Evolutionary conservation across 2,329 filamentous ascomycete species (phyloP), one percentile per base, ranked within the genome.

Genomic region (Diaporthe nobilis): DNA sequence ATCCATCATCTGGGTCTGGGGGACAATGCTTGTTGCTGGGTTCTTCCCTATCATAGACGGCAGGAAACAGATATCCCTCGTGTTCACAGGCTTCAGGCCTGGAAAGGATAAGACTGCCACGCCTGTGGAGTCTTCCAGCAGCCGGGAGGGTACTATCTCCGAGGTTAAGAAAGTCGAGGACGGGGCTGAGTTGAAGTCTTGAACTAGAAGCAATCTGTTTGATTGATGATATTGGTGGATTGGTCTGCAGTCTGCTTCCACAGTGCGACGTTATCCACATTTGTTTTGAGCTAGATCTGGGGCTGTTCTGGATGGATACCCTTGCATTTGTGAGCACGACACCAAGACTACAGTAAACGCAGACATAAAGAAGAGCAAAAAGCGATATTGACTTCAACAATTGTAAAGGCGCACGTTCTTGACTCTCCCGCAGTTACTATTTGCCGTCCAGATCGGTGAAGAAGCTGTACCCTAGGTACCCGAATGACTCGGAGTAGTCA

Each of bases 1-100:
- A 0, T 84, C 85, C 0, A 87, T 90, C 22, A 86, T 90, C 42
- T 90, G 88, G 88, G 83, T 89, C 4, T 90, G 88, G 88, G 79
- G 82, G 0, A 89, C 88, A 0, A 84, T 89, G 83, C 80, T 90
- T 0, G 80, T 89, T 20, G 85, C 86, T 0, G 87, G 85, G 0
- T 86, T 90, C 63, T 90, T 86, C 74, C 88, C 88, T 0, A 82
- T 90, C 2, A 79, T 88, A 8, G 87, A 90, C 75, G 88, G 88
- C 0, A 84, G 85, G 17, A 74, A 74, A 25, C 84, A 84, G 67
- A 81, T 85, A 15, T 12, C 72, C 60, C 25, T 76, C 6, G 74
- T 76, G 5, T 3, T 76, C 10, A 15, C 13, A n/a, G 55, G 55
- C 2, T 39, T 72, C 37, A 44, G 51, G 39, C 2, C 25, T 17